Base-by-base conservation (phyloP, 495 filamentous ascomycete genomes). In the Mytilinidion resinicola region DNA sequence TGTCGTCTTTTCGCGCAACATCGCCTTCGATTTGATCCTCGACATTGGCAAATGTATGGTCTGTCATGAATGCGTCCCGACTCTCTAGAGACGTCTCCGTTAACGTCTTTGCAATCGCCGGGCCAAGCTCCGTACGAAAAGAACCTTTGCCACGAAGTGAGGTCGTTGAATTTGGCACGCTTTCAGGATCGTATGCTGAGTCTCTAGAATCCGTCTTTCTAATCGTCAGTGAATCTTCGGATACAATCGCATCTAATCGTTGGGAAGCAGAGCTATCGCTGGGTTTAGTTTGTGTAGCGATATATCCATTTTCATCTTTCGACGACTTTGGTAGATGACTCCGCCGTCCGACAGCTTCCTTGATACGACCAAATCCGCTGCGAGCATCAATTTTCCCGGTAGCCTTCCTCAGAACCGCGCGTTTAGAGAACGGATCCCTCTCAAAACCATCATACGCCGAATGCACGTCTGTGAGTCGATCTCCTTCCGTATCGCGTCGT, bases 381-480 rank as follows among this genome's bases (percentile, higher is more conserved):
- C 87, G 83, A 54, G 90, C 89, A 73, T 95, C 90, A 51, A 85
- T 89, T 57, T 90, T 85, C 57, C 80, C 88, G 35, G 86, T 87
- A 19, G 95, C 85, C 61, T 84, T 87, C 68, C 89, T 92, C 66
- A 90, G 82, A 14, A 89, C 82, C 3, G 81, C 82, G 57, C 80
- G 83, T 49, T 86, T 82, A 25, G 86, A 69, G 37, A 78, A 72
- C 51, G 81, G 80, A 64, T 93, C 88, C 66, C 79, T 85, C 15
- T 70, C 65, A 34, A 87, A 84, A 25, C 77, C 78, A 33, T 72
- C 72, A 19, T 14, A 38, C 12, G 21, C 49, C 1, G 36, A 51
- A 21, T 51, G 48, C 7, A 25, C 51, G 36, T 65, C 62, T 17
- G 44, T 36, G 15, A 3, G 36, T 19, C 41, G 47, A 55, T 55